Evolutionary conservation across 139 green algal species (phyloP), one percentile per base, ranked within the genome.

Genomic region (Pedinophyceae sp.): DNA sequence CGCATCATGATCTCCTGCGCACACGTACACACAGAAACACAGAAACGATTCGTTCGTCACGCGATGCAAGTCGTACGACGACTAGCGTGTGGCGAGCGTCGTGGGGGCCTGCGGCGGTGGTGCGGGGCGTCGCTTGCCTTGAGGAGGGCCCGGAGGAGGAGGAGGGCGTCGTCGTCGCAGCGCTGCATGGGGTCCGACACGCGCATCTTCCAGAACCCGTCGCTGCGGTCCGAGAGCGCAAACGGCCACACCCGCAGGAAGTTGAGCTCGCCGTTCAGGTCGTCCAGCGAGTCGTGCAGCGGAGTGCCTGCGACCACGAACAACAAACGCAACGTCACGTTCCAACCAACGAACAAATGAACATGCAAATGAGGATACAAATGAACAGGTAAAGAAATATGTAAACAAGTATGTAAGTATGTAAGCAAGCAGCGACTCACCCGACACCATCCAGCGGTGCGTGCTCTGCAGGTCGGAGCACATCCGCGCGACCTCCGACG

Each of bases 241-340:
- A 50, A 50, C 18, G 45, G 45, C 45, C 45, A 50, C 45, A 50
- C 45, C 45, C 45, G 18, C 45, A 50, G 17, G 45, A 50, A 50
- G 45, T 50, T 10, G 45, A 50, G 45, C 45, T 50, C 45, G 17
- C 45, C 45, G 17, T 50, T 16, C 13, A 50, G 13, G 17, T 50
- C 45, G 45, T 50, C 45, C 13, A 50, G 10, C 18, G 45, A 50
- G 10, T 23, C n/a, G 17, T 50, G 17, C 17, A 50, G 45, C 17
- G 45, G 45, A 17, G 45, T 50, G 13, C 45, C 45, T 13, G 45
- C 17, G 13, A 50, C 45, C n/a, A n/a, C n/a, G n/a, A n/a, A n/a
- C n/a, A n/a, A n/a, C n/a, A n/a, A n/a, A n/a, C n/a, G n/a, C n/a
- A n/a, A n/a, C n/a, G n/a, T n/a, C n/a, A n/a, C n/a, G n/a, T n/a